These are phyloP conservation scores for Melanomma pulvis-pyrius DNA, from an alignment of 495 filamentous ascomycete genomes.

Conservation along the genomic window DNA sequence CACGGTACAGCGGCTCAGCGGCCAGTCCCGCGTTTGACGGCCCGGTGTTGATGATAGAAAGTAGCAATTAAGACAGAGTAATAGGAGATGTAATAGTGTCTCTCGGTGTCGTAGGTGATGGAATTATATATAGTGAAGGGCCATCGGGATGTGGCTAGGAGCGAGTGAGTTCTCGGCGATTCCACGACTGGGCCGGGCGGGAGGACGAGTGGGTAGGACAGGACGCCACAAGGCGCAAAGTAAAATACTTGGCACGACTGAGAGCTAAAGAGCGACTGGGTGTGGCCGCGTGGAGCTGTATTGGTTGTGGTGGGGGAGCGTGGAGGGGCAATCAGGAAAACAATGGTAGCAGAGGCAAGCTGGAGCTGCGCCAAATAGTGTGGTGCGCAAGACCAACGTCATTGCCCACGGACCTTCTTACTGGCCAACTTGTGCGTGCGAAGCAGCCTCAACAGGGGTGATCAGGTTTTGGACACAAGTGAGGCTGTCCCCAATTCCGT, in stretches of 20 bases:
- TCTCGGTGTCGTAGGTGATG: conserved; percentile 7
- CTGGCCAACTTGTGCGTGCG: not conserved
- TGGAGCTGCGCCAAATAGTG: not conserved
- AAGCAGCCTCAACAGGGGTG: not conserved
- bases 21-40: not conserved
- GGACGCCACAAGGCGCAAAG: not conserved
- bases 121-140: conserved; percentile 8
- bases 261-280: not conserved
- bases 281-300: not conserved
- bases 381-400: not conserved
- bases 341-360: not conserved
- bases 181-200: not conserved
- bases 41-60: not conserved
- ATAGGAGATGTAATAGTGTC: not conserved
- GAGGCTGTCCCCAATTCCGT: not conserved
- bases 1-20: not conserved
- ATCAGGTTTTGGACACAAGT: not conserved
- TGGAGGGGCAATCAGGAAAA: not conserved
- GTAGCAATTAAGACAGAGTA: not conserved
- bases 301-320: not conserved
- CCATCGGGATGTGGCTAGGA: not conserved
- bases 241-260: not conserved
- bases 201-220: not conserved
- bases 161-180: conserved; percentile 20
- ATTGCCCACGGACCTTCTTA: not conserved